Evolutionary conservation across 192 early-diverging fungal species (phyloP).

Genomic region (Chytriomyces sp.): DNA sequence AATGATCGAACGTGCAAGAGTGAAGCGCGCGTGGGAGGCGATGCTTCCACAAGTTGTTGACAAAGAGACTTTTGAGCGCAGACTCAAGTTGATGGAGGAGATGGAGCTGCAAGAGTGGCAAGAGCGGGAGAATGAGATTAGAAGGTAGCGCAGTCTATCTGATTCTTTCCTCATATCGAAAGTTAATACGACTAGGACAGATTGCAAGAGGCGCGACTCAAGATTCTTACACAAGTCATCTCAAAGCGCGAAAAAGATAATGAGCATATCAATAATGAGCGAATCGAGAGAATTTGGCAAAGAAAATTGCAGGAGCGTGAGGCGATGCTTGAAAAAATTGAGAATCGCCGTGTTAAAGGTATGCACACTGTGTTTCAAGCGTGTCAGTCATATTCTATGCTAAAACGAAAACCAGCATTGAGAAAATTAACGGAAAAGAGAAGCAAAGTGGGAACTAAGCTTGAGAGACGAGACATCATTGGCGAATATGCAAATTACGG

Average conservation of each 20-base stretch:
- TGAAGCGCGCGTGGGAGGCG: constrained; percentile 64
- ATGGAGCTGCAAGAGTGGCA: constrained; percentile 67
- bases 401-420: constrained; percentile 48
- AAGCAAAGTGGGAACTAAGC: constrained; percentile 43
- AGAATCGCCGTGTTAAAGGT: constrained; percentile 53
- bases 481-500: constrained; percentile 58
- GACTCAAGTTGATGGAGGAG: constrained; percentile 67
- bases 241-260: constrained; percentile 55
- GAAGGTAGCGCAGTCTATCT: constrained; percentile 34
- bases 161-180: not conserved
- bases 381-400: too few species aligned
- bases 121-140: constrained; percentile 60
- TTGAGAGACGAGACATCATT: constrained; percentile 60
- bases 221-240: constrained; percentile 56
- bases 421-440: constrained; percentile 55
- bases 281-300: constrained; percentile 58
- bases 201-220: constrained; percentile 51
- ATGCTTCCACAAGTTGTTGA: constrained; percentile 57
- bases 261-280: constrained; percentile 51
- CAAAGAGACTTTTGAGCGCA: constrained; percentile 53
- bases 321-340: constrained; percentile 49
- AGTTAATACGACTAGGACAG: not conserved
- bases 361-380: too few species aligned
- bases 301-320: constrained; percentile 58
- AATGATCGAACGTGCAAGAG: constrained; percentile 62